Percentiles rank a stretch among this genome's conserved stretches.
phyloP scores from a whole-genome alignment of 2,329 filamentous ascomycete species.

The Fusarium napiforme region DNA sequence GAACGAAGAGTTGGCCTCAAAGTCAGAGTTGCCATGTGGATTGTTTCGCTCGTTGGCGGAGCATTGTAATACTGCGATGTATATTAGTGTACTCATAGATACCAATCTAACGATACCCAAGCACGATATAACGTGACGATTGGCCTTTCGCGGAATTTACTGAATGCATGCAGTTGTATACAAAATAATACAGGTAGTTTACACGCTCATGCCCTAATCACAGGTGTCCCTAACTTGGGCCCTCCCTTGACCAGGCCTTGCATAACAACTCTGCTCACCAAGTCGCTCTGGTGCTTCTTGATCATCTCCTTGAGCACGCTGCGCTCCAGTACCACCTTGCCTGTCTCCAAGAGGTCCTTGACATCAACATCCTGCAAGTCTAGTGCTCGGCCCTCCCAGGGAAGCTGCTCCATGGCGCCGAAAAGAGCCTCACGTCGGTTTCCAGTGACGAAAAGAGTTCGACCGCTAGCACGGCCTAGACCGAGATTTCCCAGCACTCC shows the following conservation, averaged over 20 bases:
- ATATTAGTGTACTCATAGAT: conserved; percentile 28
- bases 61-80: conserved; percentile 69
- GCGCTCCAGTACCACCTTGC: conserved; percentile 87
- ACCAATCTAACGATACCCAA: conserved; percentile 24
- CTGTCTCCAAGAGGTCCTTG: conserved; percentile 89
- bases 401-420: conserved; percentile 71
- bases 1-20: conserved; percentile 88
- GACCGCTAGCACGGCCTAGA: conserved; percentile 74
- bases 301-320: conserved; percentile 81
- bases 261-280: conserved; percentile 61
- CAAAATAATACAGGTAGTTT: conserved; percentile 47
- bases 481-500: conserved; percentile 77
- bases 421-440: conserved; percentile 71
- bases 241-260: conserved; percentile 52
- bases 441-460: conserved; percentile 80
- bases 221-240: conserved; percentile 53
- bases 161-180: conserved; percentile 33
- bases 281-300: conserved; percentile 75
- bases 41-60: conserved; percentile 85
- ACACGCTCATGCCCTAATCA: conserved; percentile 46
- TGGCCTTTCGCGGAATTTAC: neutral
- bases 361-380: conserved; percentile 87
- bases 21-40: conserved; percentile 92
- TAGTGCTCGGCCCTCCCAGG: conserved; percentile 75
- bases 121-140: neutral